Evolutionary conservation across 192 early-diverging fungal genomes (phyloP).

Genomic region (Allomyces javanicus): DNA sequence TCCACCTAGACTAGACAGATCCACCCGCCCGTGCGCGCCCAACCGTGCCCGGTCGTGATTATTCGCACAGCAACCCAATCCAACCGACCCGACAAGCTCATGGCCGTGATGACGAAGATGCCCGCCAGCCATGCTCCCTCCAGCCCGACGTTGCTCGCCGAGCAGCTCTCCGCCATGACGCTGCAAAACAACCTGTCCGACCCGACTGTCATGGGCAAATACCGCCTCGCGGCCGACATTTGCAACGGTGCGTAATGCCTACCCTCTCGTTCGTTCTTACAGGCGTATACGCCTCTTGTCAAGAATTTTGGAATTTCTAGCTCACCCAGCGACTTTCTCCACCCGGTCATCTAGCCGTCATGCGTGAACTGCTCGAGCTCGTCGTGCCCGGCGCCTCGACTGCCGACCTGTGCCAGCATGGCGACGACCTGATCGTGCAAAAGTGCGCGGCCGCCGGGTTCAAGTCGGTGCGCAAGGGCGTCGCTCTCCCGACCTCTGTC

Average conservation of each 20-base stretch:
- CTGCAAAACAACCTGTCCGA: conserved; percentile 30
- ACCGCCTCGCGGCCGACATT: conserved; percentile 53
- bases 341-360: conserved; percentile 19
- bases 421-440: conserved; percentile 39
- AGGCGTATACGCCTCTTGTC: background rate
- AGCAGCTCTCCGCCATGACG: background rate
- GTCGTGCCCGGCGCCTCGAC: conserved; percentile 38
- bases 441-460: conserved; percentile 35
- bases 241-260: conserved; percentile 35
- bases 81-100: no score
- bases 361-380: conserved; percentile 28
- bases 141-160: no score
- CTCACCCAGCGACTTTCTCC: background rate
- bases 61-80: no score
- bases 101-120: no score
- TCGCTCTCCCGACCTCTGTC: conserved; percentile 70
- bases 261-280: background rate
- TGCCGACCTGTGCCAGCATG: conserved; percentile 42
- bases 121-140: no score
- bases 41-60: no score
- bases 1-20: no score
- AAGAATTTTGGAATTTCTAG: background rate
- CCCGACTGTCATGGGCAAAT: conserved; percentile 46
- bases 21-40: no score
- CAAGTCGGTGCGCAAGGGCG: conserved; percentile 37